phyloP scores from a whole-genome alignment of 176 grass and related monocot species.

The Leersia perrieri region DNA sequence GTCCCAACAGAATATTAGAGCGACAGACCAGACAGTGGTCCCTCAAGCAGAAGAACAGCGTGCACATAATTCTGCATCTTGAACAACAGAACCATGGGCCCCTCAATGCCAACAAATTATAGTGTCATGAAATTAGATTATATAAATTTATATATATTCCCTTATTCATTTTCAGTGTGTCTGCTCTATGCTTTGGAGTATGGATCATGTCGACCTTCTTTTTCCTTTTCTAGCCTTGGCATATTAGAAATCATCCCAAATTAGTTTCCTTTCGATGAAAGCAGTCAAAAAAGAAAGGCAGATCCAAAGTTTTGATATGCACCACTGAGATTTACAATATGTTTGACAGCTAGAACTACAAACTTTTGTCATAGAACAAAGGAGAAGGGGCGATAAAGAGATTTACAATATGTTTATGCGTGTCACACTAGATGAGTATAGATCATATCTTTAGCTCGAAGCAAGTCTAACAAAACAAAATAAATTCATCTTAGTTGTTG shows the following conservation, averaged over 20 bases:
- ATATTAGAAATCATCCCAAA: background rate
- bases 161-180: conserved; percentile 30
- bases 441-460: conserved; percentile 50
- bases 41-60: conserved; percentile 28
- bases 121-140: conserved; percentile 18
- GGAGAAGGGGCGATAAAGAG: background rate
- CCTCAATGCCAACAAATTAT: conserved; percentile 37
- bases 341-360: conserved; percentile 30
- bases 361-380: conserved; percentile 26
- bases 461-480: conserved; percentile 16
- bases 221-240: conserved; percentile 17
- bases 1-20: conserved; percentile 30
- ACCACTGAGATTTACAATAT: background rate
- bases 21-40: conserved; percentile 44
- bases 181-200: conserved; percentile 3
- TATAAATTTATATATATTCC: conserved; percentile 37
- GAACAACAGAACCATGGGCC: conserved; percentile 42
- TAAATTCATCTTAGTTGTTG: conserved; percentile 20
- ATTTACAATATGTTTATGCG: conserved; percentile 1
- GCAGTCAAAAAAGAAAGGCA: conserved; percentile 43
- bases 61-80: conserved; percentile 40
- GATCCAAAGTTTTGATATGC: conserved; percentile 26
- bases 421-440: conserved; percentile 30
- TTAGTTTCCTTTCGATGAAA: conserved; percentile 33
- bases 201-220: conserved; percentile 37